Evolutionary conservation across 805 yeast species (phyloP).

Genomic region (Candida coleopterorum): DNA sequence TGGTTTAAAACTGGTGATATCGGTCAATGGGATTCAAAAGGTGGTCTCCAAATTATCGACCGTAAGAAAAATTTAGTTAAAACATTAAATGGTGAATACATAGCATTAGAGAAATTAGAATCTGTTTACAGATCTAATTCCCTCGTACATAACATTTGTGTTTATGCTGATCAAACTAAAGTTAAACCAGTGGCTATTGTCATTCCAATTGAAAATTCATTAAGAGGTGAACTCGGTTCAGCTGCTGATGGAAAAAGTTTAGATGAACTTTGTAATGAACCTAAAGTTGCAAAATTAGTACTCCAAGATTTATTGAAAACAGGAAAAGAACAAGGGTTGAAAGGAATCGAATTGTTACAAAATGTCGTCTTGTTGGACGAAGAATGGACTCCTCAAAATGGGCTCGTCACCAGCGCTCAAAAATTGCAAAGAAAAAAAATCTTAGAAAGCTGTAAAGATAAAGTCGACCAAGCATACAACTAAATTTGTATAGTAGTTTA

Average conservation of each 20-base stretch:
- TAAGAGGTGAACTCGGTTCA: slow-evolving; percentile 53
- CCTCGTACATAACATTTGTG: slow-evolving; percentile 76
- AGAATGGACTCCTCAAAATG: slow-evolving; percentile 98
- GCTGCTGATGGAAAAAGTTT: slow-evolving; percentile 44
- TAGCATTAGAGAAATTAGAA: slow-evolving; percentile 93
- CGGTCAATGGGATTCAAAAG: slow-evolving; percentile 84
- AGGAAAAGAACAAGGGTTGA: slow-evolving; percentile 75
- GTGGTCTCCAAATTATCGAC: slow-evolving; percentile 81
- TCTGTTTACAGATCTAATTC: slow-evolving; percentile 81
- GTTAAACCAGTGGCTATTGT: slow-evolving; percentile 92
- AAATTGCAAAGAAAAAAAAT: slow-evolving; percentile 93
- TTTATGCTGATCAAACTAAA: slow-evolving; percentile 83
- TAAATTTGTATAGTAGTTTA: no score
- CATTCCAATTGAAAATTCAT: slow-evolving; percentile 68
- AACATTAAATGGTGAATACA: slow-evolving; percentile 95
- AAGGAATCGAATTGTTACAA: slow-evolving; percentile 78
- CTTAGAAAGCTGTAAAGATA: slow-evolving; percentile 58
- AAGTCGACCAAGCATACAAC: slow-evolving; percentile 61
- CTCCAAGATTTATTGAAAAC: slow-evolving; percentile 60
- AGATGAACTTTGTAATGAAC: slow-evolving; percentile 50
- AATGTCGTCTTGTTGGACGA: slow-evolving; percentile 77
- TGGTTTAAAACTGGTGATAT: slow-evolving; percentile 98
- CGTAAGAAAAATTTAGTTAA: slow-evolving; percentile 94
- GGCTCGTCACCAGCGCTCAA: slow-evolving; percentile 91
- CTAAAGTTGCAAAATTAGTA: slow-evolving; percentile 51